Evolutionary conservation across 345 rosid species (phyloP).

Genomic region (Arabis hirsuta): DNA sequence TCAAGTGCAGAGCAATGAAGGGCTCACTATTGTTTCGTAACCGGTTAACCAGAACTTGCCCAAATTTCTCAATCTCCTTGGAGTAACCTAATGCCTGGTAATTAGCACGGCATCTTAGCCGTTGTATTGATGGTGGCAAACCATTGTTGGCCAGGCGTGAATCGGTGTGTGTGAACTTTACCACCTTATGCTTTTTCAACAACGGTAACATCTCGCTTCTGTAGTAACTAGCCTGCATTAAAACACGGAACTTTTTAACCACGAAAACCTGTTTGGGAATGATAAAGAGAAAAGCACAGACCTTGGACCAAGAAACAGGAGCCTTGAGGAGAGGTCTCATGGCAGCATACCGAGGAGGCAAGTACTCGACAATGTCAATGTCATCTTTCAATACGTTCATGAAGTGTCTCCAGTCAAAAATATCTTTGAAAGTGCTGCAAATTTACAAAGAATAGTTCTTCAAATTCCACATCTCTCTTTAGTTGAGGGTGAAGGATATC

Average conservation of each 20-base stretch:
- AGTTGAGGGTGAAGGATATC: not conserved
- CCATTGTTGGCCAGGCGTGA: constrained; percentile 91
- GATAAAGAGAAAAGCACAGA: constrained; percentile 27
- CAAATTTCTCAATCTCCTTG: constrained; percentile 75
- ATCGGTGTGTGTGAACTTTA: constrained; percentile 88
- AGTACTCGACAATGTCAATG: constrained; percentile 76
- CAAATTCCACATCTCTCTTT: constrained; percentile 12
- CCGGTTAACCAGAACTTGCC: constrained; percentile 66
- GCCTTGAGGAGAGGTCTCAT: constrained; percentile 76
- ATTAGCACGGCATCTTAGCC: constrained; percentile 90
- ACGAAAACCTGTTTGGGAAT: not conserved
- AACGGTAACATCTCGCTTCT: constrained; percentile 69
- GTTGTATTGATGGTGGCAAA: constrained; percentile 71
- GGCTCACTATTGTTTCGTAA: constrained; percentile 72
- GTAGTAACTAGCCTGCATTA: constrained; percentile 88
- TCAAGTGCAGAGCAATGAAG: constrained; percentile 83
- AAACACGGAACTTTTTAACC: not conserved
- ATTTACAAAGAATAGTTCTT: not conserved
- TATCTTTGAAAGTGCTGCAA: constrained; percentile 89
- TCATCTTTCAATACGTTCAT: constrained; percentile 74
- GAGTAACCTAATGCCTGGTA: constrained; percentile 75
- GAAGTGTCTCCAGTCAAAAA: constrained; percentile 95
- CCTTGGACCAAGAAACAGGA: constrained; percentile 99
- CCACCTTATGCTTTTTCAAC: constrained; percentile 77
- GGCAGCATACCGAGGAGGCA: constrained; percentile 58